These are phyloP conservation scores for Phytopythium sindhum DNA, from an alignment of 352 stramenopile species.

Conservation along the genomic window DNA sequence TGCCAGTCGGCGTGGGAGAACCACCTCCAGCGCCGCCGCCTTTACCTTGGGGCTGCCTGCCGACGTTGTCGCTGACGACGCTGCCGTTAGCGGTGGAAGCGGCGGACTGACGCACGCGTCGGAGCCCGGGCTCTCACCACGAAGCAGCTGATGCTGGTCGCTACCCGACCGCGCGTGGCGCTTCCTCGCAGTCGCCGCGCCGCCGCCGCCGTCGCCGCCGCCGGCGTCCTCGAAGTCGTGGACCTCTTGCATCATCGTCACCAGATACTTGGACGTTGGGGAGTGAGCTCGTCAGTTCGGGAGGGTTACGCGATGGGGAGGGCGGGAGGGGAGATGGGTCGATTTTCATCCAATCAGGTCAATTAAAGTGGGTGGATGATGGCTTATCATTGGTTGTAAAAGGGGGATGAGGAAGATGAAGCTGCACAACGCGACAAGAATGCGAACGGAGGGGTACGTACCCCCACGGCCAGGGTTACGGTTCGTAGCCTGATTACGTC, in stretches of 20 bases:
- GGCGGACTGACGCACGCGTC: neutral
- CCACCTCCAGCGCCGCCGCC: slow-evolving; percentile 2
- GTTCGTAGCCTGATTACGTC: no score
- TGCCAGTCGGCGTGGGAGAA: neutral
- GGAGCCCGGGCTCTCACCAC: neutral
- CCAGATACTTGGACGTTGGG: neutral
- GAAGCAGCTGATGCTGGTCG: neutral
- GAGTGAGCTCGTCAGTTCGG: neutral
- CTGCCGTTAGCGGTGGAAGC: neutral
- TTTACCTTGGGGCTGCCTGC: neutral
- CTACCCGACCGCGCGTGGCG: neutral
- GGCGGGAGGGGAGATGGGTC: neutral
- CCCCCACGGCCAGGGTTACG: no score
- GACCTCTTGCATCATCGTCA: neutral
- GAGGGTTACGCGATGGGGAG: neutral
- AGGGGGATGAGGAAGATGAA: neutral
- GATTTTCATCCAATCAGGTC: neutral
- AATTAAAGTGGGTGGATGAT: neutral
- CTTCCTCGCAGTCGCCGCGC: neutral
- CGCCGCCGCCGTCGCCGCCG: neutral
- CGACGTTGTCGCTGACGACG: neutral
- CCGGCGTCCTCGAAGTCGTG: neutral
- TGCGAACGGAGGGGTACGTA: neutral
- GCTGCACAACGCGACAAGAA: neutral
- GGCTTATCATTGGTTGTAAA: slow-evolving; percentile 1